phyloP scores from a whole-genome alignment of 371 early-diverging fungal genomes.

The Mucor indicus region DNA sequence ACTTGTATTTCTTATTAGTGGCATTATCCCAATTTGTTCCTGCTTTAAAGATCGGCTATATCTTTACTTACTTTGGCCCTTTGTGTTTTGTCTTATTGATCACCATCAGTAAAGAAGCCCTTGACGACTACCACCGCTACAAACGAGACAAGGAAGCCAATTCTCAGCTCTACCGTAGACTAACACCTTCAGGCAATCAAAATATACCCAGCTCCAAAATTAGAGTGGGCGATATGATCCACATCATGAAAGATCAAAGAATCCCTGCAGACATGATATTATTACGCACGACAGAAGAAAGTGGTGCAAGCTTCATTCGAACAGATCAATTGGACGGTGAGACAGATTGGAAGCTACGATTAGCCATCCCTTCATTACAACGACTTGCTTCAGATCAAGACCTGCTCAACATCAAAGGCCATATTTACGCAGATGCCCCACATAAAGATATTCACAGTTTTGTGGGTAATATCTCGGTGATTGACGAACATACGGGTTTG shows the following conservation, averaged over 20 bases:
- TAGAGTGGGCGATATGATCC: constrained; percentile 92
- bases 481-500: constrained; percentile 44
- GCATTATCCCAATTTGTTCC: constrained; percentile 94
- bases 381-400: constrained; percentile 60
- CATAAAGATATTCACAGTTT: constrained; percentile 97
- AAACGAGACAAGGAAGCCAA: constrained; percentile 94
- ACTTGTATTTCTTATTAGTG: constrained; percentile 95
- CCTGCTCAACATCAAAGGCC: constrained; percentile 60
- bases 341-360: constrained; percentile 98
- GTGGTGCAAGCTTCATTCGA: constrained; percentile 95
- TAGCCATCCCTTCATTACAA: constrained; percentile 84
- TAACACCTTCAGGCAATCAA: constrained; percentile 57
- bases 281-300: constrained; percentile 80
- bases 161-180: constrained; percentile 72
- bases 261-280: constrained; percentile 93
- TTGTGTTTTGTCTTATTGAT: constrained; percentile 92
- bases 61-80: constrained; percentile 95
- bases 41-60: constrained; percentile 84
- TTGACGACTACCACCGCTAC: constrained; percentile 93
- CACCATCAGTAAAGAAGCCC: constrained; percentile 95
- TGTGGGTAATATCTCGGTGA: constrained; percentile 76
- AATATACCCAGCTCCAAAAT: constrained; percentile 83
- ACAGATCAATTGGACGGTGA: constrained; percentile 99
- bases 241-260: constrained; percentile 90
- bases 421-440: constrained; percentile 85